phyloP scores from a whole-genome alignment of 1,139 yeast species.

The Blastobotrys ciferrii region DNA sequence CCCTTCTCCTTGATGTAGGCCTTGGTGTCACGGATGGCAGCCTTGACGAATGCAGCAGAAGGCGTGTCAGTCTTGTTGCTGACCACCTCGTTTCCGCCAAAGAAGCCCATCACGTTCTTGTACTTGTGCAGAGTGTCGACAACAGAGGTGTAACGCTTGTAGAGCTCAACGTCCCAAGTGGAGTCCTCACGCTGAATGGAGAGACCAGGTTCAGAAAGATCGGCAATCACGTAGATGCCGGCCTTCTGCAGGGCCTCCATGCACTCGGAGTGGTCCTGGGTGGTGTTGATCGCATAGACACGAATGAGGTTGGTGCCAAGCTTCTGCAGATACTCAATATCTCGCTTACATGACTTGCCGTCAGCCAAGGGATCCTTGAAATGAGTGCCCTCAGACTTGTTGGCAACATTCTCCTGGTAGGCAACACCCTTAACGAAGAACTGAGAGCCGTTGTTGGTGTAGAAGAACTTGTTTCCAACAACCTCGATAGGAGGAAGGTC shows the following conservation, averaged over 20 bases:
- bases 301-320: conserved; percentile 81
- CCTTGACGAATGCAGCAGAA: conserved; percentile 71
- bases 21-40: conserved; percentile 81
- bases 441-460: conserved; percentile 76
- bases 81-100: conserved; percentile 93
- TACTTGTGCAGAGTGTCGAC: conserved; percentile 77
- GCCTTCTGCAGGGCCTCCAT: conserved; percentile 89
- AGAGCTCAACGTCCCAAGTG: conserved; percentile 51
- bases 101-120: conserved; percentile 85
- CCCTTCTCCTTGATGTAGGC: conserved; percentile 59
- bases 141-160: conserved; percentile 52
- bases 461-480: conserved; percentile 61
- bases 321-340: conserved; percentile 63
- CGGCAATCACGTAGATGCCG: conserved; percentile 86
- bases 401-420: conserved; percentile 53
- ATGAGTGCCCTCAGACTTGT: conserved; percentile 45
- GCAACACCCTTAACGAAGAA: conserved; percentile 82
- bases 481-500: conserved; percentile 37
- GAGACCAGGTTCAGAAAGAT: conserved; percentile 80
- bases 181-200: conserved; percentile 87
- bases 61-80: conserved; percentile 77
- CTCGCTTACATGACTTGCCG: conserved; percentile 67
- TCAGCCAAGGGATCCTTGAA: conserved; percentile 74
- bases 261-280: conserved; percentile 78
- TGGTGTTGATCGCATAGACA: conserved; percentile 82